Percentiles rank a stretch among this genome's conserved stretches.
Conservation (phyloP, 1,139 yeast genomes). For the Casaregolazyma suthepensis region DNA sequence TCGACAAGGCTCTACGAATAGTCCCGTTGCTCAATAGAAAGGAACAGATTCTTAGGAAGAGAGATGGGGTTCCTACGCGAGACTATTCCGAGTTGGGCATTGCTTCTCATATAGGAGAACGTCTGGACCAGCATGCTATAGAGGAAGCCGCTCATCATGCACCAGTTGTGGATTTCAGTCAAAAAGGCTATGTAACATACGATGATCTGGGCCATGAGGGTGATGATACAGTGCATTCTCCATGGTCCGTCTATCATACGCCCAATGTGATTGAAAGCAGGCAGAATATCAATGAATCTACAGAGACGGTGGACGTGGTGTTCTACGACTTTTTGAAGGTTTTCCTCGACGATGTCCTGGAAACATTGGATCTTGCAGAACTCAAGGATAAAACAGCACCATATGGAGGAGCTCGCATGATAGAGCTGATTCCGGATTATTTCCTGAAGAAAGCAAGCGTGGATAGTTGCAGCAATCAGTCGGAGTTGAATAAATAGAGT, state of each 20-base stretch:
- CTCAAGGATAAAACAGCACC: constrained; percentile 24
- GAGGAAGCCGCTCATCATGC: not conserved
- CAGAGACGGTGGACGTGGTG: constrained; percentile 55
- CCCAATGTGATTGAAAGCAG: constrained; percentile 70
- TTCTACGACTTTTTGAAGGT: constrained; percentile 71
- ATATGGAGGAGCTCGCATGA: constrained; percentile 50
- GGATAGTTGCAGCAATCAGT: not conserved
- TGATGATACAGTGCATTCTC: constrained; percentile 78
- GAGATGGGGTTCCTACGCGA: constrained; percentile 1
- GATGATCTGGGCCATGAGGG: constrained; percentile 85
- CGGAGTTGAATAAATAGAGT: not conserved
- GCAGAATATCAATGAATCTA: constrained; percentile 27
- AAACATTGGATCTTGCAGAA: constrained; percentile 20
- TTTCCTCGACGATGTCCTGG: constrained; percentile 55
- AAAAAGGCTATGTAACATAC: constrained; percentile 62
- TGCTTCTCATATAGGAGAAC: constrained; percentile 13
- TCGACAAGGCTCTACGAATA: constrained; percentile 43
- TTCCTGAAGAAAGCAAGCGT: constrained; percentile 13
- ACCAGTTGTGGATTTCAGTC: constrained; percentile 7
- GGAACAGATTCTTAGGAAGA: constrained; percentile 37
- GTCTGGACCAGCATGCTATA: not conserved
- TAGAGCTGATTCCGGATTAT: constrained; percentile 37
- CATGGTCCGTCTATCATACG: constrained; percentile 51
- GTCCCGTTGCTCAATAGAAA: constrained; percentile 46
- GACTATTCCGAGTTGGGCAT: constrained; percentile 21